These are phyloP conservation scores for Pezicula carpinea DNA, from an alignment of 2,329 filamentous ascomycete genomes.

Conservation along the genomic window DNA sequence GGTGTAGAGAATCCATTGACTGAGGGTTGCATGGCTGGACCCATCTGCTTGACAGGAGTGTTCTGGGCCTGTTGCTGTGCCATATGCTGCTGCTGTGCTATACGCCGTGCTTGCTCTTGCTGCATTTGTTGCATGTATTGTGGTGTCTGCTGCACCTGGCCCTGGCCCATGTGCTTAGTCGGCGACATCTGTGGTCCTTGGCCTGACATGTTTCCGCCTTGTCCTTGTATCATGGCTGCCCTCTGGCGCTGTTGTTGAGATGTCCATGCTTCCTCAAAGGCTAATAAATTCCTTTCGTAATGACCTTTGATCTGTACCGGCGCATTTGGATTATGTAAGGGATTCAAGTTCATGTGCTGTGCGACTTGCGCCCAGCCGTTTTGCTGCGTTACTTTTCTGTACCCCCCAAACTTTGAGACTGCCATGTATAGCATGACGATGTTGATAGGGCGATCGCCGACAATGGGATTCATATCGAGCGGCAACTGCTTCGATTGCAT, in stretches of 20 bases:
- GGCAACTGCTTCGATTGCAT: slow-evolving; percentile 71
- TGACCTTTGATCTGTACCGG: slow-evolving; percentile 65
- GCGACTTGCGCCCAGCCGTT: slow-evolving; percentile 74
- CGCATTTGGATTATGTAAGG: slow-evolving; percentile 60
- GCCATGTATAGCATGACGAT: slow-evolving; percentile 73
- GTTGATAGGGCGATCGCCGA: slow-evolving; percentile 70
- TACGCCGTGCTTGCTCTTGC: slow-evolving; percentile 19
- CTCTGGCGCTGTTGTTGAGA: slow-evolving; percentile 47
- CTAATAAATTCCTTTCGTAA: slow-evolving; percentile 70
- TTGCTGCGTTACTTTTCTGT: slow-evolving; percentile 62
- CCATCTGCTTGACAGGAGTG: slow-evolving; percentile 41
- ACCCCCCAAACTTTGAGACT: slow-evolving; percentile 74
- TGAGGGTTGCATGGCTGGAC: slow-evolving; percentile 34
- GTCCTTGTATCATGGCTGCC: slow-evolving; percentile 22
- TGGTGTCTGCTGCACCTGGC: slow-evolving; percentile 48
- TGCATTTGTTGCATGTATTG: slow-evolving; percentile 51
- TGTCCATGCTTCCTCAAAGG: slow-evolving; percentile 70
- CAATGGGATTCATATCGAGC: slow-evolving; percentile 68
- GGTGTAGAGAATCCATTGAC: slow-evolving; percentile 47
- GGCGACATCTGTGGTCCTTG: slow-evolving; percentile 34
- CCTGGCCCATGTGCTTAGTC: slow-evolving; percentile 35
- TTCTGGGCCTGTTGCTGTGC: slow-evolving; percentile 37
- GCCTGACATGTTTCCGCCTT: slow-evolving; percentile 29
- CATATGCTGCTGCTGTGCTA: slow-evolving; percentile 39
- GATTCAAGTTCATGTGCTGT: slow-evolving; percentile 56